Base-by-base conservation (phyloP, 768 basidiomycete genomes). In the Rubroboletus satanas region DNA sequence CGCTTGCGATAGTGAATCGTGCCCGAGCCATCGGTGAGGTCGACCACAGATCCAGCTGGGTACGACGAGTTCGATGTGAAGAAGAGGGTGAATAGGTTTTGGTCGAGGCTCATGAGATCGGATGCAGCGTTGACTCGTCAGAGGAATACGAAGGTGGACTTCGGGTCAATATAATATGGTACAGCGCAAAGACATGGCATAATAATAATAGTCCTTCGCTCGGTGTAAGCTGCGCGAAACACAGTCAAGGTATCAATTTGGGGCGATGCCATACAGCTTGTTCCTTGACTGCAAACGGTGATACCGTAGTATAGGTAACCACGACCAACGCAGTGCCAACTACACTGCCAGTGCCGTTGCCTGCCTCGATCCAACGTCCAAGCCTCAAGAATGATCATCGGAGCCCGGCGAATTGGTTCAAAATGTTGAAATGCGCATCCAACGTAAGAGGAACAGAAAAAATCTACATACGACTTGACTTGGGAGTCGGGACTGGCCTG, bases 71-170 rank as follows among this genome's bases (percentile, higher is more conserved):
- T 81, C 6, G 82, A 81, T 0, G 79, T 78, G 52, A 91, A 72
- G 59, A 79, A 71, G 51, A 93, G 83, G 3, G 91, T 93, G 74
- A 93, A 93, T 11, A 93, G 75, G 67, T 92, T 93, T 69, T 90
- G 81, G 69, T 93, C 90, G 51, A 93, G 75, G 66, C 88, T 89
- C 90, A 92, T 92, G 28, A 9, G 6, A 23, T 11, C 4, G 12
- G 15, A 12, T 45, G 12, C 7, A 31, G 9, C 7, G 51, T 36
- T 28, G n/a, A 18, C 7, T 45, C 41, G 41, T 49, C 26, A 31
- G 31, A 39, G 17, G 55, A 26, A 11, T 32, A 43, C 11, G 28
- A 15, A 26, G 6, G 8, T 33, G 42, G 14, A 43, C 9, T 15
- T 49, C 17, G 50, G 23, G 46, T 51, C 17, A 51, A 35, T 33